Conservation (phyloP, 495 filamentous ascomycete species). For the Podospora conica region DNA sequence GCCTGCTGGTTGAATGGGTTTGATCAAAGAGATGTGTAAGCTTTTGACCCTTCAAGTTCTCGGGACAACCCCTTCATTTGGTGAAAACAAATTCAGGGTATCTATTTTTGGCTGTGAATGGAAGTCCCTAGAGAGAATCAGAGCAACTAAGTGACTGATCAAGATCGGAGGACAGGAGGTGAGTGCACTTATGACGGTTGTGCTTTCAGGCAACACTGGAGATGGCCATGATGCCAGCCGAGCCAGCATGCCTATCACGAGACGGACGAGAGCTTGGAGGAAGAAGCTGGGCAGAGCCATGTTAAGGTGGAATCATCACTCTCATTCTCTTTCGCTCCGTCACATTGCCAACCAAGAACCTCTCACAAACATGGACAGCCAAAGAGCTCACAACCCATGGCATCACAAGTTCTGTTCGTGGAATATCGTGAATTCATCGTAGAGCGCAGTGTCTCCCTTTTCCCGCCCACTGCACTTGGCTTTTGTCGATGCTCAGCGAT, state of each 20-base stretch:
- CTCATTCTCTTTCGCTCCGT: neutral
- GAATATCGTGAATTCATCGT: constrained; percentile 49
- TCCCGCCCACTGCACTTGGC: constrained; percentile 38
- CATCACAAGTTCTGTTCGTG: constrained; percentile 25
- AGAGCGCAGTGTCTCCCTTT: constrained; percentile 44
- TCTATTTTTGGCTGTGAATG: neutral
- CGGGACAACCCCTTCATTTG: neutral
- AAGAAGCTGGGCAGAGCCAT: neutral
- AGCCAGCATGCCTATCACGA: too few species aligned
- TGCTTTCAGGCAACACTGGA: neutral
- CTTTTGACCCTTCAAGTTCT: neutral
- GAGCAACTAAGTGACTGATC: neutral
- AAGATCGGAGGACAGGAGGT: too few species aligned
- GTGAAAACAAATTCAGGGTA: neutral
- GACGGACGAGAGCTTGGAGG: neutral
- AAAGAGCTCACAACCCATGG: neutral
- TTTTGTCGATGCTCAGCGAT: constrained; percentile 51
- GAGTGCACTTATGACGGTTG: neutral
- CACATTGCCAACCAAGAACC: neutral
- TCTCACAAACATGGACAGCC: constrained; percentile 8
- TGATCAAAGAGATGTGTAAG: neutral
- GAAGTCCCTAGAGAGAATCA: neutral
- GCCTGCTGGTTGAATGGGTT: neutral
- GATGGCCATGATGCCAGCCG: neutral
- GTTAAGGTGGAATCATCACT: neutral